These are phyloP conservation scores for Oryza meridionalis DNA, from an alignment of 176 grass and related monocot genomes.

Conservation along the genomic window DNA sequence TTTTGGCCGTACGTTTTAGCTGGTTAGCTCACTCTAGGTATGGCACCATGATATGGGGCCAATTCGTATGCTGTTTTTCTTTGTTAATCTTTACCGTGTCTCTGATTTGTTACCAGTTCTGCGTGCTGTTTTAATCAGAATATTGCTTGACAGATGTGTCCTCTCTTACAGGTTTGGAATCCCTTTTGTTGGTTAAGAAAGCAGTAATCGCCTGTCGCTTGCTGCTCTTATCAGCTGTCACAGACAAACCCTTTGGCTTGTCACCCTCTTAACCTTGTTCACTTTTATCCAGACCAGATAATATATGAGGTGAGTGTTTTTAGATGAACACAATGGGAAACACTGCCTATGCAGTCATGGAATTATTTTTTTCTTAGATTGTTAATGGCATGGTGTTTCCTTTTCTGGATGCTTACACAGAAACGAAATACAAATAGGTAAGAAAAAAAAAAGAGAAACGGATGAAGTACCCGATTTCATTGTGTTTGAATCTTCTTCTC, in stretches of 20 bases:
- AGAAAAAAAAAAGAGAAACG: no score
- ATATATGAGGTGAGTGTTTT: background rate
- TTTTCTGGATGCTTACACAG: background rate
- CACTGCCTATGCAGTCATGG: conserved; percentile 19
- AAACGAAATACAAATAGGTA: background rate
- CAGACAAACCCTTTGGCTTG: background rate
- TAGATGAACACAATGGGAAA: conserved; percentile 1
- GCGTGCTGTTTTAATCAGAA: background rate
- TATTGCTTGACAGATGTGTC: background rate
- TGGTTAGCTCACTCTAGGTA: background rate
- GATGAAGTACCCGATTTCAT: background rate
- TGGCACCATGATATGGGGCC: background rate
- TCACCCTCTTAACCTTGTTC: background rate
- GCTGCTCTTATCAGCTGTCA: background rate
- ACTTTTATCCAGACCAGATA: conserved; percentile 3
- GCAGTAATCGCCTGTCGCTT: background rate
- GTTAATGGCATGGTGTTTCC: background rate
- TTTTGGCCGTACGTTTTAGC: background rate
- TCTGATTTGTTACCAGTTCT: background rate
- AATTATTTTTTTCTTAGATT: background rate
- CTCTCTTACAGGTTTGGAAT: background rate
- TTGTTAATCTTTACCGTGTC: background rate
- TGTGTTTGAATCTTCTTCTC: background rate
- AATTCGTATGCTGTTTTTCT: background rate
- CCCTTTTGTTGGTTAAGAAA: background rate